phyloP scores from a whole-genome alignment of 192 early-diverging fungal species.

The Coemansia sp. region DNA sequence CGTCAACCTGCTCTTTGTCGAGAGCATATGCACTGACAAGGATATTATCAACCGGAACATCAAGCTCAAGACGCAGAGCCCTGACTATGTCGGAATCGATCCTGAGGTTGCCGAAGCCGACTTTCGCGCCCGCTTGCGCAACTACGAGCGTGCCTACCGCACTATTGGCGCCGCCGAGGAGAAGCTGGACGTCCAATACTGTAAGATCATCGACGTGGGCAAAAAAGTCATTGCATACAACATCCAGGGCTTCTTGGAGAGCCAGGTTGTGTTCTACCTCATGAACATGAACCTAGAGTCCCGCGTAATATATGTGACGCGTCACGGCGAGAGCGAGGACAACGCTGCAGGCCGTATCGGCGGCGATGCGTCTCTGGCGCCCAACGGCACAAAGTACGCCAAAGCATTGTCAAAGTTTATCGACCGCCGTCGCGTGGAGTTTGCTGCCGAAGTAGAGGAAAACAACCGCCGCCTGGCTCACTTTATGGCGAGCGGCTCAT shows the following conservation, averaged over 20 bases:
- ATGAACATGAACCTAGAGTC: slow-evolving; percentile 95
- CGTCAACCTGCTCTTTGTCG: slow-evolving; percentile 71
- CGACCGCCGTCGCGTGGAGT: slow-evolving; percentile 54
- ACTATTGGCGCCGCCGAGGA: slow-evolving; percentile 84
- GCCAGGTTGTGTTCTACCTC: slow-evolving; percentile 95
- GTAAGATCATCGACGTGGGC: slow-evolving; percentile 96
- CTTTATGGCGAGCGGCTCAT: slow-evolving; percentile 29
- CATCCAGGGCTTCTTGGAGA: slow-evolving; percentile 88
- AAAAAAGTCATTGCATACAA: slow-evolving; percentile 94
- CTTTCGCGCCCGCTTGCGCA: slow-evolving; percentile 80
- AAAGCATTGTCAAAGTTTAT: slow-evolving; percentile 78
- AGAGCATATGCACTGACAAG: slow-evolving; percentile 78
- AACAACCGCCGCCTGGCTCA: slow-evolving; percentile 37
- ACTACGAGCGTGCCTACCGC: slow-evolving; percentile 94
- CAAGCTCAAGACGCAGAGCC: slow-evolving; percentile 86
- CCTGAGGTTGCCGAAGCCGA: slow-evolving; percentile 79
- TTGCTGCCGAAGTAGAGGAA: slow-evolving; percentile 51
- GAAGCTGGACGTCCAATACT: slow-evolving; percentile 75
- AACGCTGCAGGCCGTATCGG: slow-evolving; percentile 85
- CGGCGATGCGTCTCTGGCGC: slow-evolving; percentile 79
- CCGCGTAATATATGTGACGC: slow-evolving; percentile 85
- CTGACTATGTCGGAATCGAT: slow-evolving; percentile 89
- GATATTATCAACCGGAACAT: slow-evolving; percentile 80
- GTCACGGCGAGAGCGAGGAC: slow-evolving; percentile 92
- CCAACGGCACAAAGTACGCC: slow-evolving; percentile 69